Evolutionary conservation across 2,329 filamentous ascomycete genomes (phyloP), one percentile per base, ranked within the genome.

Genomic region (Ilyonectria robusta): DNA sequence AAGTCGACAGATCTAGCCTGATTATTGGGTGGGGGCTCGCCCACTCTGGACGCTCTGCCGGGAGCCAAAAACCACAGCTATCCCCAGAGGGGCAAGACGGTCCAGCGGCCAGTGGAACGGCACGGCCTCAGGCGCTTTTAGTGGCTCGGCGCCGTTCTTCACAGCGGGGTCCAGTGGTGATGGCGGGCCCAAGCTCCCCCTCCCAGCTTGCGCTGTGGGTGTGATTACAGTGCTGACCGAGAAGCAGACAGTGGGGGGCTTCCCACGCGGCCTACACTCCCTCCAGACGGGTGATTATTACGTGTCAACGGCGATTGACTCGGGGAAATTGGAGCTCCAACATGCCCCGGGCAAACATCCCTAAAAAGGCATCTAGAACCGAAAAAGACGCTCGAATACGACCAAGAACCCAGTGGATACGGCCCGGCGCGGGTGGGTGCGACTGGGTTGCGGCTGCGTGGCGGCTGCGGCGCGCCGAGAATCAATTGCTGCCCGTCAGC

Each of bases 31-130:
- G 7, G n/a, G 60, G 63, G 68, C 60, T 58, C 68, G 73, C 51
- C 62, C 50, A 51, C n/a, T 68, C 53, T 53, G 29, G 31, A 53
- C 50, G 31, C 50, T 35, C 29, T 53, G 50, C 50, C 61, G 72
- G 68, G 66, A 75, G 66, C 71, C 62, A 74, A 75, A 70, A 62
- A 48, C 35, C 1, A 9, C 6, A 13, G 8, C 72, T 74, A 75
- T 11, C 7, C 58, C 58, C 15, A 26, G 21, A 35, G 5, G 11
- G 37, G 58, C 46, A 66, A 61, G 33, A 40, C 26, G 35, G 23
- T 31, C 13, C 48, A n/a, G 40, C 13, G 2, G 17, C 6, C 40
- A 8, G 15, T 7, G 17, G 8, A 6, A 42, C 40, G 40, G n/a
- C 15, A 42, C 40, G 40, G 40, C 40, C n/a, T 42, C n/a, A 9